phyloP scores from a whole-genome alignment of 257 asterid genomes.

The Salvia rosmarinus region DNA sequence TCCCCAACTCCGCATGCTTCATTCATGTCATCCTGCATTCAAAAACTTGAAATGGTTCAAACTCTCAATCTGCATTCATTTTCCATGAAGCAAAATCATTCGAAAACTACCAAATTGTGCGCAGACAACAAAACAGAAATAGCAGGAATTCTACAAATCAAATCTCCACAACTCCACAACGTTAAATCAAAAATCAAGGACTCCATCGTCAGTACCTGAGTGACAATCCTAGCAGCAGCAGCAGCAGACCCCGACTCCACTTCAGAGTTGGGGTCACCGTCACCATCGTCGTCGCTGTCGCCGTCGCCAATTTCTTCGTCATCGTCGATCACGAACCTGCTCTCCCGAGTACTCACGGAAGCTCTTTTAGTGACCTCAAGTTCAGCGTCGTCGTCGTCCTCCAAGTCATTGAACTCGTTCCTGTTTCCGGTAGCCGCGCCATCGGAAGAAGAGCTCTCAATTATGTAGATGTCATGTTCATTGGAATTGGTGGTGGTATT shows the following conservation, averaged over 20 bases:
- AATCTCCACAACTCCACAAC: neutral
- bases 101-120: neutral
- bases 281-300: slow-evolving; percentile 20
- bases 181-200: neutral
- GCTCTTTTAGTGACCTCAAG: slow-evolving; percentile 34
- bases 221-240: slow-evolving; percentile 74
- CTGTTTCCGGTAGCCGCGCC: slow-evolving; percentile 38
- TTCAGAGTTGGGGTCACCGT: slow-evolving; percentile 50
- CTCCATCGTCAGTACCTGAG: slow-evolving; percentile 63
- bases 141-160: neutral
- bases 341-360: slow-evolving; percentile 50
- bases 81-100: slow-evolving; percentile 13
- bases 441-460: slow-evolving; percentile 69
- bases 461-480: slow-evolving; percentile 47
- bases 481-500: slow-evolving; percentile 33
- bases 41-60: slow-evolving; percentile 24
- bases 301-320: slow-evolving; percentile 68
- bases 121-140: slow-evolving; percentile 5
- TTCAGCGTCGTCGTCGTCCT: slow-evolving; percentile 81
- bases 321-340: slow-evolving; percentile 74
- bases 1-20: slow-evolving; percentile 74
- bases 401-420: slow-evolving; percentile 56
- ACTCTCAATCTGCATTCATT: slow-evolving; percentile 19
- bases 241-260: slow-evolving; percentile 71
- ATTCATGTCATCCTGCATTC: slow-evolving; percentile 71